phyloP scores from a whole-genome alignment of 352 stramenopile species.

The Blastocystis sp. region DNA sequence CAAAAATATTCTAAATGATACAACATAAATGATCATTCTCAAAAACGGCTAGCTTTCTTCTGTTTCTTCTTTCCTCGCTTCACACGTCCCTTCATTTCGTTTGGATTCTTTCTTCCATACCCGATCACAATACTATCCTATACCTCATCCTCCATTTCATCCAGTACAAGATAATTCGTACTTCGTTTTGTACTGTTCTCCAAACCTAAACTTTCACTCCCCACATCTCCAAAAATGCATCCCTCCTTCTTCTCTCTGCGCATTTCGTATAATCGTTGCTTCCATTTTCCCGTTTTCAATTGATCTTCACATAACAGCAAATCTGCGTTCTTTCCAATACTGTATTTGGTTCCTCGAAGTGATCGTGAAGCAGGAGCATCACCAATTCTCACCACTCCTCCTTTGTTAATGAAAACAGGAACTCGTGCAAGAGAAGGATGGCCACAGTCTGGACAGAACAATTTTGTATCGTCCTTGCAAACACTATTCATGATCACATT shows the following conservation, averaged over 20 bases:
- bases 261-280: conserved; percentile 41
- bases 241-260: conserved; percentile 2
- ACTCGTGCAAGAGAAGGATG: conserved; percentile 32
- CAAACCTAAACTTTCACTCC: conserved; percentile 37
- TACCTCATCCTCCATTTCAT: neutral
- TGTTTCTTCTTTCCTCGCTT: conserved; percentile 57
- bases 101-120: conserved; percentile 61
- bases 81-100: conserved; percentile 56
- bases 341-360: conserved; percentile 56
- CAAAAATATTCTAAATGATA: neutral
- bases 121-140: conserved; percentile 53
- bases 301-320: conserved; percentile 59
- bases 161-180: neutral
- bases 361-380: neutral
- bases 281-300: conserved; percentile 58
- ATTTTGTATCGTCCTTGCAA: conserved; percentile 50
- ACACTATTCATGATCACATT: neutral
- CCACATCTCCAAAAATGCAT: conserved; percentile 52
- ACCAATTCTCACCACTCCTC: conserved; percentile 16
- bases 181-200: neutral
- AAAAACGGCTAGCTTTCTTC: conserved; percentile 58
- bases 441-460: conserved; percentile 61
- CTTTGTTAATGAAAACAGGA: conserved; percentile 8
- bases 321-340: conserved; percentile 53
- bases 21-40: neutral